Conservation (phyloP, 345 rosid genomes). For the rapeseed (Brassica napus) region Da-Ae NC_063443.1:17579501-17580000, state of each 20-base stretch:
- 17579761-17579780: conserved; percentile 9
- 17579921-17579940: conserved; percentile 38
- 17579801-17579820: conserved; percentile 13
- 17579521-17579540: conserved; percentile 25
- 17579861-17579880: conserved; percentile 1
- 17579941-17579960: conserved; percentile 37
- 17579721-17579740: background rate
- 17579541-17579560: conserved; percentile 4
- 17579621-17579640: background rate
- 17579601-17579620: background rate
- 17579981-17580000: background rate
- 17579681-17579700: background rate
- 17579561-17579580: background rate
- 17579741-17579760: background rate
- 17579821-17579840: background rate
- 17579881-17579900: conserved; percentile 33
- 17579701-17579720: background rate
- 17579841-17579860: background rate
- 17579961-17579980: conserved; percentile 28
- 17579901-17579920: conserved; percentile 32
- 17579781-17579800: background rate
- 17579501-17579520: conserved; percentile 20
- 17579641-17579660: background rate
- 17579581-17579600: conserved; percentile 30
- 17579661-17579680: background rate